Percentiles rank a stretch among this genome's conserved stretches.
Evolutionary conservation across 495 filamentous ascomycete genomes (phyloP).

Genomic region (Lasiosphaeria ovina): DNA sequence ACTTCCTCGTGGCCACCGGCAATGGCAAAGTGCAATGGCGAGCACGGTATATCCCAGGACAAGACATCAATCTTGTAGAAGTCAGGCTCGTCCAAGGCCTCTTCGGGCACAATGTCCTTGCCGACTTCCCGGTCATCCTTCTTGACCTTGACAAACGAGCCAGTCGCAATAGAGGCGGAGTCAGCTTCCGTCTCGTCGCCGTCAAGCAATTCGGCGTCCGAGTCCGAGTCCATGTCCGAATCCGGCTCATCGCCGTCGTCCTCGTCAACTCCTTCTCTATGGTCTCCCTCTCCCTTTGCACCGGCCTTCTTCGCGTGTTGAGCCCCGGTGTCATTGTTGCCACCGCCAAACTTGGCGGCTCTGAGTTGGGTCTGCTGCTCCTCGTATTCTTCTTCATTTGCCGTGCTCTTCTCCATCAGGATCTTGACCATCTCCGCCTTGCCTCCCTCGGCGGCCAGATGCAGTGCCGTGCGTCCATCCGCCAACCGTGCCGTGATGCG

Average conservation of each 20-base stretch:
- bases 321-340: conserved; percentile 9
- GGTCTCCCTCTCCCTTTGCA: conserved; percentile 23
- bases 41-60: conserved; percentile 70
- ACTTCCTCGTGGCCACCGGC: conserved; percentile 63
- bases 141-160: conserved; percentile 67
- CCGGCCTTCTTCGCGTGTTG: conserved; percentile 13
- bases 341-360: conserved; percentile 37
- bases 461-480: conserved; percentile 76
- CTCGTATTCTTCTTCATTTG: conserved; percentile 66
- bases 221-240: conserved; percentile 1
- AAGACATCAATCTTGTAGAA: conserved; percentile 72
- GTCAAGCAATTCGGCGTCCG: conserved; percentile 39
- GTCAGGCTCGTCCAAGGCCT: conserved; percentile 65
- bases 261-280: conserved; percentile 19
- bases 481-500: conserved; percentile 67
- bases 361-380: conserved; percentile 47
- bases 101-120: conserved; percentile 38
- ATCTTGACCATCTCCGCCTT: conserved; percentile 64
- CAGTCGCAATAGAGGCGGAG: conserved; percentile 50
- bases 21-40: conserved; percentile 76
- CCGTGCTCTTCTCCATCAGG: conserved; percentile 64
- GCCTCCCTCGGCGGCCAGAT: conserved; percentile 70
- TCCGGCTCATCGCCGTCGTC: not conserved
- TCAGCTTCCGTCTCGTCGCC: conserved; percentile 44
- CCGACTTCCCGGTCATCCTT: conserved; percentile 31